phyloP scores from a whole-genome alignment of 352 stramenopile genomes.

The Phytophthora idaei region DNA sequence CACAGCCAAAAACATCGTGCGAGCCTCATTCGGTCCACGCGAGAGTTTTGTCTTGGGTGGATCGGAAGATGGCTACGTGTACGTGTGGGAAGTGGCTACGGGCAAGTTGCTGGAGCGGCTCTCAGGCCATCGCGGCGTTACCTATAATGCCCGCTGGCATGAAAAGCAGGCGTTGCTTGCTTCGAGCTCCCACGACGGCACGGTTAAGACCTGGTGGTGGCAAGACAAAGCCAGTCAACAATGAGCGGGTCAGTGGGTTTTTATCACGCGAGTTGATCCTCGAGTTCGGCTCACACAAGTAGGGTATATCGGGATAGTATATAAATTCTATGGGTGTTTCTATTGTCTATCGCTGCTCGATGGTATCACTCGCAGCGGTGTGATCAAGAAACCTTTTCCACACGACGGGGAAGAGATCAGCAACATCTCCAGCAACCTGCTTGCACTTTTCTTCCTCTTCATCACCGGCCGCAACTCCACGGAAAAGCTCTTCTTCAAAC shows the following conservation, averaged over 20 bases:
- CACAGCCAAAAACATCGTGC: constrained; percentile 89
- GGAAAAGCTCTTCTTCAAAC: constrained; percentile 44
- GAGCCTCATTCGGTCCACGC: constrained; percentile 81
- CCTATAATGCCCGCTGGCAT: constrained; percentile 88
- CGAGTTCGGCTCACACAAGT: constrained; percentile 9
- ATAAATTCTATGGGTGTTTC: constrained; percentile 39
- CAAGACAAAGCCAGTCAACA: constrained; percentile 57
- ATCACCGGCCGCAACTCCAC: constrained; percentile 12
- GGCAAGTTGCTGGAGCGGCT: constrained; percentile 87
- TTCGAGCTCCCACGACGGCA: constrained; percentile 87
- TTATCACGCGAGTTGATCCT: constrained; percentile 12
- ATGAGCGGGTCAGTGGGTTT: constrained; percentile 3
- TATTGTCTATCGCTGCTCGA: constrained; percentile 33
- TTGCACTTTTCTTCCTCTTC: constrained; percentile 47
- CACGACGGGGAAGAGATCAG: constrained; percentile 71
- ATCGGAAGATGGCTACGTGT: constrained; percentile 86
- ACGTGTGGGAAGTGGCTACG: constrained; percentile 89
- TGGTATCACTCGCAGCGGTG: constrained; percentile 49
- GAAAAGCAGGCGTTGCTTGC: constrained; percentile 85
- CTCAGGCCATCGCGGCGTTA: constrained; percentile 74
- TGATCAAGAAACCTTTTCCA: constrained; percentile 72
- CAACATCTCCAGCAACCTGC: constrained; percentile 40
- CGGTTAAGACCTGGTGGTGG: constrained; percentile 92
- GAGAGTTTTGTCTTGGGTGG: constrained; percentile 88
- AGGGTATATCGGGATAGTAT: not conserved